Evolutionary conservation across 2,329 filamentous ascomycete genomes (phyloP).

Genomic region (Sclerotinia subarctica): DNA sequence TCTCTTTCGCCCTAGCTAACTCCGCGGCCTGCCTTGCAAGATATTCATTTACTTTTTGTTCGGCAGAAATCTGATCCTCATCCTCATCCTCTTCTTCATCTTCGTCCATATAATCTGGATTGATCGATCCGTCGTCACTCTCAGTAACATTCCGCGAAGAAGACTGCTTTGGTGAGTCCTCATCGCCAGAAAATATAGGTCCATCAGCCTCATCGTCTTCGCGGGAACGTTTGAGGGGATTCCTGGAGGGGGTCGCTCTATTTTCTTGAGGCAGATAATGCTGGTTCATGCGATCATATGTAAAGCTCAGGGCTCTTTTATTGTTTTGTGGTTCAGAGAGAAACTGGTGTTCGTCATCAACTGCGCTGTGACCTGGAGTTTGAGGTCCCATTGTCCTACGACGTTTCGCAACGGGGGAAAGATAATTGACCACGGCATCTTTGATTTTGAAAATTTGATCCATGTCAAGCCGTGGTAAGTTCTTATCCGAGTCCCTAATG

Average conservation of each 20-base stretch:
- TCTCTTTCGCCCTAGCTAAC: constrained; percentile 28
- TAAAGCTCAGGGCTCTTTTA: constrained; percentile 23
- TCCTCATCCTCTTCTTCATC: constrained; percentile 22
- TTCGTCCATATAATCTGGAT: constrained; percentile 11
- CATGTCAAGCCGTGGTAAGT: constrained; percentile 25
- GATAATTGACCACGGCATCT: constrained; percentile 33
- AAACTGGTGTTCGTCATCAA: constrained; percentile 23
- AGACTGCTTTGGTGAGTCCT: constrained; percentile 29
- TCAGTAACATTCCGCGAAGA: constrained; percentile 19
- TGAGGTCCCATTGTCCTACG: constrained; percentile 34
- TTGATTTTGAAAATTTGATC: constrained; percentile 33
- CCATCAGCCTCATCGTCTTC: constrained; percentile 28
- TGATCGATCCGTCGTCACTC: background rate
- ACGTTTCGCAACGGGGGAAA: constrained; percentile 36
- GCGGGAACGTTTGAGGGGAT: constrained; percentile 33
- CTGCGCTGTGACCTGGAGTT: constrained; percentile 23
- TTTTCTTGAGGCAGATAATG: constrained; percentile 26
- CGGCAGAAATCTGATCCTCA: constrained; percentile 23
- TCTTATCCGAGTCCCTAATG: background rate
- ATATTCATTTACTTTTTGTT: constrained; percentile 35
- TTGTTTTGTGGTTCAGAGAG: constrained; percentile 26
- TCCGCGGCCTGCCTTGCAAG: constrained; percentile 34
- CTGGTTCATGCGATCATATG: constrained; percentile 21
- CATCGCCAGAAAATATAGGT: constrained; percentile 20
- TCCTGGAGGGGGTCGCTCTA: constrained; percentile 21